A percentile compares a stretch with the other conserved stretches of the same genome.
phyloP scores from a whole-genome alignment of 1,284 basidiomycete genomes.

The Polyporus tsugae region DNA sequence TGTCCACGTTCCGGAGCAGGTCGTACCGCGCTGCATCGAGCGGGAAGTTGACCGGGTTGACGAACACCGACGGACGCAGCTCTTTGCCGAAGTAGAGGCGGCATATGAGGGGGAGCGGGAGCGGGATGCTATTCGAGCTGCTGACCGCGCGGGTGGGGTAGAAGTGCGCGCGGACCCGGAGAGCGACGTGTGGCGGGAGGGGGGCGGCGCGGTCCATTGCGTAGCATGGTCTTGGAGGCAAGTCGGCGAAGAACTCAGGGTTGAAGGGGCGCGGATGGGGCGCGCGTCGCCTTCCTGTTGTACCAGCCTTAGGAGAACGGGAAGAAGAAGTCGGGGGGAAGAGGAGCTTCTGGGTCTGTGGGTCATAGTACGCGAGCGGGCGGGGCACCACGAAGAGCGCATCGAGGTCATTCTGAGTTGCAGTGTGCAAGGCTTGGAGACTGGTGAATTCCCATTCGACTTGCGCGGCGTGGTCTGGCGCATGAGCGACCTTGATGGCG shows the following conservation, averaged over 20 bases:
- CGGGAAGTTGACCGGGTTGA: conserved; percentile 34
- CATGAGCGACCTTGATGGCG: conserved; percentile 25
- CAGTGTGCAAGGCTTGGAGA: conserved; percentile 14
- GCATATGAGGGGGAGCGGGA: conserved; percentile 21
- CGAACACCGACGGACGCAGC: conserved; percentile 17
- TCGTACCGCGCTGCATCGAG: conserved; percentile 34
- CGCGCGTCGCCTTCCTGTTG: neutral
- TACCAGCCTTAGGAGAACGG: no score
- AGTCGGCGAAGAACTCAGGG: neutral
- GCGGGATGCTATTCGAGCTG: no score
- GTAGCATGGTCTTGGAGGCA: conserved; percentile 8
- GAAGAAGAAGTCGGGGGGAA: conserved; percentile 5
- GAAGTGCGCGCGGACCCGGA: neutral
- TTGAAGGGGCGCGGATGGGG: conserved; percentile 1
- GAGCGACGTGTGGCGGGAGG: neutral
- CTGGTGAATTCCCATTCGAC: conserved; percentile 18
- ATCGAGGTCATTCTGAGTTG: conserved; percentile 13
- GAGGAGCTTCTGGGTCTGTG: conserved; percentile 8
- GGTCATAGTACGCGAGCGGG: conserved; percentile 28
- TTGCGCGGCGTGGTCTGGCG: conserved; percentile 7
- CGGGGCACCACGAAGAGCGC: conserved; percentile 33
- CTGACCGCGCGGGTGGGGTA: neutral
- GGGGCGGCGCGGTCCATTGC: conserved; percentile 21
- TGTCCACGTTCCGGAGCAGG: conserved; percentile 9
- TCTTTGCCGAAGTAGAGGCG: conserved; percentile 34